Base-by-base conservation (phyloP, 768 basidiomycete genomes). In the Boletus barrowsii region DNA sequence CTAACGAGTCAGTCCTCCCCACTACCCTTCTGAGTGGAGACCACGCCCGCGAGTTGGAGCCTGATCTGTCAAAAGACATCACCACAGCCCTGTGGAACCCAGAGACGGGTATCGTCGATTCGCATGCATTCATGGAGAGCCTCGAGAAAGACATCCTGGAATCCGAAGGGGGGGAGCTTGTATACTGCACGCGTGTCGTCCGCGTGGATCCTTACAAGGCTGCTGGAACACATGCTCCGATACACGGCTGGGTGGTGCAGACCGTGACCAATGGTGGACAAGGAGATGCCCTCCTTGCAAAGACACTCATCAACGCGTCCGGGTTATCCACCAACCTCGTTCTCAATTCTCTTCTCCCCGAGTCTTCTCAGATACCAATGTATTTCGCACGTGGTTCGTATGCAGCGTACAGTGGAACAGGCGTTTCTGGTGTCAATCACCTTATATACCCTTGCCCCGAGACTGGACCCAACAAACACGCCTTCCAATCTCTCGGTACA, bases 391-490 rank as follows among this genome's bases (percentile, higher is more conserved):
- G 82, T 54, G 93, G 94, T 9, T 90, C 91, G 5, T 98, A 98
- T 65, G 88, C 92, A 30, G 83, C 86, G 4, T 98, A 98, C 70
- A 79, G 79, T 45, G 94, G 95, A 7, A 84, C 86, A 0, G 93
- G 93, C 1, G 76, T 87, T 40, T 72, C 77, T 14, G 68, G 77
- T 13, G 76, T 97, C 51, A 79, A 78, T 4, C 86, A 85, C 59
- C 81, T 99, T 55, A 84, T 99, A 64, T 98, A 99, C 72, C 95
- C 96, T 3, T 94, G 90, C 57, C 94, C 96, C 5, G 78, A 83
- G 49, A 80, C 78, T 10, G 81, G 80, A 10, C 75, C 75, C 37
- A 78, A 76, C 53, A 77, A 73, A 4, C 79, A 87, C 48, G 79
- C 83, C 8, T 90, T 96, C 65, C 86, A 90, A 55, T 89, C 90